These are phyloP conservation scores for Penicillium pancosmium DNA, from an alignment of 495 filamentous ascomycete species.

Conservation along the genomic window DNA sequence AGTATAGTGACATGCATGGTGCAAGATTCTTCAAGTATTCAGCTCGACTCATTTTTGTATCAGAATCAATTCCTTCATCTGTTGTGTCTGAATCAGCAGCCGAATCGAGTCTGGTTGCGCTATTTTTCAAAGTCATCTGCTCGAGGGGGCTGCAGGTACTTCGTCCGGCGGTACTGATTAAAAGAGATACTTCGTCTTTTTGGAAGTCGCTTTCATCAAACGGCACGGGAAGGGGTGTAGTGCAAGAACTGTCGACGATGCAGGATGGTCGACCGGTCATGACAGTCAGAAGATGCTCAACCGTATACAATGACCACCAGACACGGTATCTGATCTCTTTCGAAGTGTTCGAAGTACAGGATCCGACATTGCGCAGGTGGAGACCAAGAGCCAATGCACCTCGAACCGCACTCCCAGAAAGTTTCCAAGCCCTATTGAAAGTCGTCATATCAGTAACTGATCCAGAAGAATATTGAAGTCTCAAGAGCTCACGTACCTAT, in stretches of 20 bases:
- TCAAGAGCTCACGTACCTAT: slow-evolving; percentile 48
- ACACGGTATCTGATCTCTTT: slow-evolving; percentile 60
- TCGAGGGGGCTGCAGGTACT: slow-evolving; percentile 26
- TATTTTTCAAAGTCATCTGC: slow-evolving; percentile 23
- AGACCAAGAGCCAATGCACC: slow-evolving; percentile 61
- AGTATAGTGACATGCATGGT: slow-evolving; percentile 52
- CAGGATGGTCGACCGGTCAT: slow-evolving; percentile 64
- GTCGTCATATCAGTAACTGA: neutral
- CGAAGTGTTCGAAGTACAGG: slow-evolving; percentile 48
- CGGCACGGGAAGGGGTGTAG: slow-evolving; percentile 56
- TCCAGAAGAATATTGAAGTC: neutral
- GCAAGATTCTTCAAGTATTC: slow-evolving; percentile 36
- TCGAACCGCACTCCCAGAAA: slow-evolving; percentile 59
- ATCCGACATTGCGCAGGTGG: slow-evolving; percentile 58
- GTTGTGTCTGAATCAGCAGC: slow-evolving; percentile 29
- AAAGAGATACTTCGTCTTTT: slow-evolving; percentile 36
- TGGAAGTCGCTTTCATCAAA: slow-evolving; percentile 53
- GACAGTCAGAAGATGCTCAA: slow-evolving; percentile 59
- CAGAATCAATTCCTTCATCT: slow-evolving; percentile 19
- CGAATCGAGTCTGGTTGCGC: slow-evolving; percentile 26
- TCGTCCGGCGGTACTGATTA: slow-evolving; percentile 33
- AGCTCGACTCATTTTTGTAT: slow-evolving; percentile 21
- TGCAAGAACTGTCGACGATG: slow-evolving; percentile 56
- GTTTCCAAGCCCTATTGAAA: slow-evolving; percentile 59
- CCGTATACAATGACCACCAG: slow-evolving; percentile 62